These are phyloP conservation scores for Septoria linicola DNA, from an alignment of 2,329 filamentous ascomycete genomes.

Conservation along the genomic window DNA sequence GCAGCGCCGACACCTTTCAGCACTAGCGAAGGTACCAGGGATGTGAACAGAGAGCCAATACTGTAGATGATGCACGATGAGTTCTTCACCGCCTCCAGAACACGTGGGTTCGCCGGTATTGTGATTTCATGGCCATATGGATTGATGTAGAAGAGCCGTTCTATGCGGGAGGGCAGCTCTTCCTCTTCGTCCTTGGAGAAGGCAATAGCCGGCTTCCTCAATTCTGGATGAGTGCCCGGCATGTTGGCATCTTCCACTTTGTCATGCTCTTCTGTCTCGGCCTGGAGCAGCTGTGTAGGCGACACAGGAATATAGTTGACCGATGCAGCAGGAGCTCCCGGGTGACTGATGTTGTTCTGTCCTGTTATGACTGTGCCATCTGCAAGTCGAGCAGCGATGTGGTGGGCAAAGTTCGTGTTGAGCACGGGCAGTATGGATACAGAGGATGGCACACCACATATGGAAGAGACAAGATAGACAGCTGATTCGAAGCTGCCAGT, in stretches of 20 bases:
- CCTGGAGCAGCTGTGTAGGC: conserved; percentile 28
- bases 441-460: conserved; percentile 76
- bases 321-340: conserved; percentile 57
- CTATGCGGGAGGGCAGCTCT: conserved; percentile 74
- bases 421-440: conserved; percentile 84
- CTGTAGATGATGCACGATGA: conserved; percentile 78
- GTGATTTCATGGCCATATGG: conserved; percentile 96
- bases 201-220: conserved; percentile 76
- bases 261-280: conserved; percentile 58
- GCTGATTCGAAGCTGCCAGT: conserved; percentile 89
- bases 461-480: conserved; percentile 83
- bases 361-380: conserved; percentile 80
- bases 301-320: conserved; percentile 27
- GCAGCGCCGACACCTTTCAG: conserved; percentile 71
- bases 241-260: conserved; percentile 75
- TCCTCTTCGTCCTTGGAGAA: conserved; percentile 76
- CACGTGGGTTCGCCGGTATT: conserved; percentile 77
- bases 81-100: conserved; percentile 64
- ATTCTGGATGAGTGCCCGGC: conserved; percentile 74
- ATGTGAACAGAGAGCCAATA: conserved; percentile 92
- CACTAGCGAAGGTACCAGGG: conserved; percentile 78
- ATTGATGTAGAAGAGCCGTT: conserved; percentile 94
- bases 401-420: conserved; percentile 92
- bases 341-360: conserved; percentile 90
- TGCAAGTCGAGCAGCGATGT: conserved; percentile 79